phyloP scores from a whole-genome alignment of 352 stramenopile genomes.

The Phytophthora cactorum region DNA sequence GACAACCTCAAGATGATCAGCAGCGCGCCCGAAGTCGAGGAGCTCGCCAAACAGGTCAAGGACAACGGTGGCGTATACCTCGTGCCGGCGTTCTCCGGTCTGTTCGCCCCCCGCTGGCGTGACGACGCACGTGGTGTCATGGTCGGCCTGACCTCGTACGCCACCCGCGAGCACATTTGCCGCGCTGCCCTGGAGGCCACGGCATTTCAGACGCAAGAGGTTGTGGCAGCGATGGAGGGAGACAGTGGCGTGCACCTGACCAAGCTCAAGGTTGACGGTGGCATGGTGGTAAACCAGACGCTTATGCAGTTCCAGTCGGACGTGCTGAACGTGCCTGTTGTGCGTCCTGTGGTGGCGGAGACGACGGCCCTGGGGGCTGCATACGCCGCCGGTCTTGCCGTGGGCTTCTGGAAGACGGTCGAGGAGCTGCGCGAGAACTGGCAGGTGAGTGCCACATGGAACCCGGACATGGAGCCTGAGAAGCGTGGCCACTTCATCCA shows the following conservation, averaged over 20 bases:
- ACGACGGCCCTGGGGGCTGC: slow-evolving; percentile 98
- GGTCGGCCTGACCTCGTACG: slow-evolving; percentile 95
- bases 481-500: slow-evolving; percentile 65
- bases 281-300: slow-evolving; percentile 97
- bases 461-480: slow-evolving; percentile 69
- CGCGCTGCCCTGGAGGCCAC: slow-evolving; percentile 96
- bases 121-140: slow-evolving; percentile 96
- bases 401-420: slow-evolving; percentile 94
- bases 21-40: slow-evolving; percentile 89
- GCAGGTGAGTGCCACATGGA: slow-evolving; percentile 77
- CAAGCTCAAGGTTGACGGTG: slow-evolving; percentile 96
- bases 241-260: slow-evolving; percentile 91
- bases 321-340: slow-evolving; percentile 93
- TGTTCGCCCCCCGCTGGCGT: slow-evolving; percentile 98
- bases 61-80: slow-evolving; percentile 98
- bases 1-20: slow-evolving; percentile 98
- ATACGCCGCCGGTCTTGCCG: slow-evolving; percentile 97
- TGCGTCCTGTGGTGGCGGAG: slow-evolving; percentile 95
- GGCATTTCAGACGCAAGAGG: slow-evolving; percentile 96
- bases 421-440: slow-evolving; percentile 88
- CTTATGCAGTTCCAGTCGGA: slow-evolving; percentile 99
- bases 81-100: slow-evolving; percentile 97
- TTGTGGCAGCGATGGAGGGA: slow-evolving; percentile 95
- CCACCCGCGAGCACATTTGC: slow-evolving; percentile 95
- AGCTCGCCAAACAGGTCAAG: slow-evolving; percentile 81